Conservation (phyloP, 768 basidiomycete species). For the Cantharellus cinnabarinus region DNA sequence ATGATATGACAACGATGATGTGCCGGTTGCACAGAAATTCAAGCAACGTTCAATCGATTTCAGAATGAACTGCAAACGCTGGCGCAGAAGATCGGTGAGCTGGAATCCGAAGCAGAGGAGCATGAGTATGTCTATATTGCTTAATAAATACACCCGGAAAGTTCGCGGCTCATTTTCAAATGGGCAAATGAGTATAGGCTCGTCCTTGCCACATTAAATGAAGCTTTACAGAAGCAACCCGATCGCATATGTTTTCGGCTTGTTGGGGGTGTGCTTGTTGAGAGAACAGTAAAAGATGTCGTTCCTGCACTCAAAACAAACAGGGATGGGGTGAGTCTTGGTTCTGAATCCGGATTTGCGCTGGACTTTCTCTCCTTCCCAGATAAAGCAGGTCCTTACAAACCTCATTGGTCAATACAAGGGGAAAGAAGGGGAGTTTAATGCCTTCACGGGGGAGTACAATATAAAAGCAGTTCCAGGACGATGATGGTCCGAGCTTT, state of each 20-base stretch:
- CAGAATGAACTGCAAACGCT: slow-evolving; percentile 83
- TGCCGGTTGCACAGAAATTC: slow-evolving; percentile 35
- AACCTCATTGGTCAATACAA: slow-evolving; percentile 76
- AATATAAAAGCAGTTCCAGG: slow-evolving; percentile 35
- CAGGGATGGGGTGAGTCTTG: slow-evolving; percentile 49
- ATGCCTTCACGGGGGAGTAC: slow-evolving; percentile 57
- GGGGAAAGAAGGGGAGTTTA: slow-evolving; percentile 66
- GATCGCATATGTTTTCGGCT: slow-evolving; percentile 90
- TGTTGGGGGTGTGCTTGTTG: slow-evolving; percentile 88
- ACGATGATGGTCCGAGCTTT: not conserved
- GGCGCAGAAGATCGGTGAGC: slow-evolving; percentile 85
- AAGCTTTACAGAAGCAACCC: slow-evolving; percentile 64
- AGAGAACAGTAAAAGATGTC: slow-evolving; percentile 88
- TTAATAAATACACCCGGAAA: not conserved
- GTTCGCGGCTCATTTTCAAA: not conserved
- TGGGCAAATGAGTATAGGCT: slow-evolving; percentile 28
- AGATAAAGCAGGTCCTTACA: slow-evolving; percentile 71
- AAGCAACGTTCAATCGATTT: slow-evolving; percentile 58
- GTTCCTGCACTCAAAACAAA: slow-evolving; percentile 82
- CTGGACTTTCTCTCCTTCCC: slow-evolving; percentile 2
- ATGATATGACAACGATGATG: not conserved
- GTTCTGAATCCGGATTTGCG: not conserved
- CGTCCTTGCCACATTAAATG: slow-evolving; percentile 71
- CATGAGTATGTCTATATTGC: slow-evolving; percentile 44
- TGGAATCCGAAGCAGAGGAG: slow-evolving; percentile 91